Percentiles rank a stretch among this genome's conserved stretches.
phyloP scores from a whole-genome alignment of 805 yeast genomes.

The Ogataea pilisensis region DNA sequence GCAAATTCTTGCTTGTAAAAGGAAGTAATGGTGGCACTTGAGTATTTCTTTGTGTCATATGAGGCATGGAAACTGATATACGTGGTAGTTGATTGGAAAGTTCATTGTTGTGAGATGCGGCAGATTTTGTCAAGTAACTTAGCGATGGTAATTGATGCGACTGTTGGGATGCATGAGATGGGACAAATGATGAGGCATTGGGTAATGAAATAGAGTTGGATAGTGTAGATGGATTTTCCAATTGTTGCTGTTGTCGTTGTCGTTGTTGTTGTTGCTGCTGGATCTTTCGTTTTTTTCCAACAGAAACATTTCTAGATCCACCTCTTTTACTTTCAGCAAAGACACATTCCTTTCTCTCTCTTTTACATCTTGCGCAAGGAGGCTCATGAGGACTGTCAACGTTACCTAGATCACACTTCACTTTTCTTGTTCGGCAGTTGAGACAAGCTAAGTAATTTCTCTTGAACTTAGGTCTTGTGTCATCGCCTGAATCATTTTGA shows the following conservation, averaged over 20 bases:
- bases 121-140: neutral
- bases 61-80: neutral
- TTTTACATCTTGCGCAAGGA: conserved; percentile 78
- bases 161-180: neutral
- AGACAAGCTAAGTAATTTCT: conserved; percentile 81
- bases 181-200: too few relatives aligned
- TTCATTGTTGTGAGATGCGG: neutral
- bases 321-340: conserved; percentile 54
- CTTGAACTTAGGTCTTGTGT: conserved; percentile 35
- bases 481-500: neutral
- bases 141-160: neutral
- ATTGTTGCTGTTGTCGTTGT: neutral
- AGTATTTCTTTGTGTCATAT: neutral
- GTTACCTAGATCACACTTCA: conserved; percentile 81
- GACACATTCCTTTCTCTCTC: conserved; percentile 81
- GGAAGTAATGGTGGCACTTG: neutral
- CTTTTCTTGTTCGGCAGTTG: conserved; percentile 79
- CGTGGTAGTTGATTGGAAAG: conserved; percentile 1
- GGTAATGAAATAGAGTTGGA: too few relatives aligned
- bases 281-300: conserved; percentile 26
- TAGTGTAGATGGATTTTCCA: neutral
- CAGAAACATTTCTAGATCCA: conserved; percentile 35
- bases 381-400: conserved; percentile 69
- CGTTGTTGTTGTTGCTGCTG: neutral
- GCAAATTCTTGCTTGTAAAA: neutral